These are phyloP conservation scores for Pythium aristosporum DNA, from an alignment of 352 stramenopile species.

Conservation along the genomic window DNA sequence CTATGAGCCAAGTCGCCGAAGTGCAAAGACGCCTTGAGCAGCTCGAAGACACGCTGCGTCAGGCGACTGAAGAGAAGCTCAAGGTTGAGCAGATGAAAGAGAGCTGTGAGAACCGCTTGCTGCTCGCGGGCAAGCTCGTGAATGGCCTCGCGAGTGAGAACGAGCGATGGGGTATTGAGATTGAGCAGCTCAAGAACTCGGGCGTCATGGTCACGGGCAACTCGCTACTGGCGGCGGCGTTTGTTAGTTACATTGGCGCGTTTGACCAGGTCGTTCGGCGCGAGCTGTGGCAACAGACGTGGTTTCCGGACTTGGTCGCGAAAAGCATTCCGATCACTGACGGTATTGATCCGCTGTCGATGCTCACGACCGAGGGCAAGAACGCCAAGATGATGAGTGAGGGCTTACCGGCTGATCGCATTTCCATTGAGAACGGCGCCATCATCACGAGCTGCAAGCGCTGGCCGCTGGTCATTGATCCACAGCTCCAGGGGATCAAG, in stretches of 20 bases:
- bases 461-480: conserved; percentile 91
- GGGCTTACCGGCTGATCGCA: conserved; percentile 85
- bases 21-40: conserved; percentile 78
- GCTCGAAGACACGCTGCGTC: conserved; percentile 76
- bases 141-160: conserved; percentile 89
- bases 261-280: conserved; percentile 84
- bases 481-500: conserved; percentile 87
- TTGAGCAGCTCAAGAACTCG: conserved; percentile 81
- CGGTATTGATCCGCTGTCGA: conserved; percentile 79
- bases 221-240: conserved; percentile 85
- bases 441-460: conserved; percentile 88
- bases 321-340: conserved; percentile 83
- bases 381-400: conserved; percentile 93
- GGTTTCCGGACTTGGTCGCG: conserved; percentile 86
- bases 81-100: conserved; percentile 93
- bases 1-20: conserved; percentile 79
- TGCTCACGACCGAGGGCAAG: conserved; percentile 81
- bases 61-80: conserved; percentile 90
- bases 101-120: conserved; percentile 85
- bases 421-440: conserved; percentile 92
- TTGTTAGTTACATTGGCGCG: conserved; percentile 91
- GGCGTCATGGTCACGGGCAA: conserved; percentile 85
- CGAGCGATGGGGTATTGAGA: conserved; percentile 85
- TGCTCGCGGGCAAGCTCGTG: conserved; percentile 85
- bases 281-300: conserved; percentile 84